Evolutionary conservation across 495 filamentous ascomycete species (phyloP), one percentile per base, ranked within the genome.

Genomic region (Rhypophila decipiens): DNA sequence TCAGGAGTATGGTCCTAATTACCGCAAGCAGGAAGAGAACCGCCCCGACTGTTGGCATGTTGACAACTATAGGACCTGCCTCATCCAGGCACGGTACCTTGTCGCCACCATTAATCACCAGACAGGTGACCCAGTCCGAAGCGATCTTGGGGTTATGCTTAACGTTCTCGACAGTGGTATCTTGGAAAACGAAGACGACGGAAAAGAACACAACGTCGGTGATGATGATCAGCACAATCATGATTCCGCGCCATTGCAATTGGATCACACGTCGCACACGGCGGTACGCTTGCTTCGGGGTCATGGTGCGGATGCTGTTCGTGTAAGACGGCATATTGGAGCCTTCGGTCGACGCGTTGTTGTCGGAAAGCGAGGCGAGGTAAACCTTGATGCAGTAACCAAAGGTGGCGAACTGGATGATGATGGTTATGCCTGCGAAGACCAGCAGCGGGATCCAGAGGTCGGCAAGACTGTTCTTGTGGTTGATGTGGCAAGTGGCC

Each of bases 311-410:
- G 35, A 93, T 69, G 63, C 89, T 95, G 52, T 77, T 77, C 18
- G 79, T 75, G 65, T 94, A 90, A 1, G 88, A 88, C 4, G 86
- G 88, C 17, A 93, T 69, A 12, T 73, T 78, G 10, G 87, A 88
- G 63, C 78, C 83, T 53, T 77, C 81, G 24, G 83, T 85, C 4
- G 82, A 80, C 27, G 79, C 70, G 43, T 76, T 75, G 53, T 80
- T 82, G 61, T 88, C 82, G 57, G 85, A 78, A 56, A 91, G 78
- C 39, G 95, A 81, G 13, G 89, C 82, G 57, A 98, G 72, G 59
- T 98, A 98, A 47, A 98, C 85, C 53, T 94, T 84, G 61, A 95
- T 86, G 65, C 93, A 97, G 70, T 98, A 97, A 22, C 72, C 84
- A 60, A 98, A 94, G 1, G 88, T 95, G 8, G 73, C 61, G 22